Percentiles rank a stretch among this genome's conserved stretches.
Conservation (phyloP, 371 early-diverging fungal genomes). For the Parasitella parasitica region DNA sequence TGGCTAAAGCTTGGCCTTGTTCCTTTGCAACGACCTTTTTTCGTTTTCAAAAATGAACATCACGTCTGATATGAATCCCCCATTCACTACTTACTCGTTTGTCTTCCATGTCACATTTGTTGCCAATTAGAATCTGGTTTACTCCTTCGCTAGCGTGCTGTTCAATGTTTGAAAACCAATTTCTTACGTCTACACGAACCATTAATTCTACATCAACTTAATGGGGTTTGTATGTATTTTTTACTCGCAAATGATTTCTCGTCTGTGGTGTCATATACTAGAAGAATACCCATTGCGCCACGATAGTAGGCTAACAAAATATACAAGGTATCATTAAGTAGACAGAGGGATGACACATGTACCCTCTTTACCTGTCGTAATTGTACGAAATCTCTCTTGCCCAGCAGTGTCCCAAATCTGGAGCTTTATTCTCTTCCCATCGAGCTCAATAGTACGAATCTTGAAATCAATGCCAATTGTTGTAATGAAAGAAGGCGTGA, state of each 20-base stretch:
- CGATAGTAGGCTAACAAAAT: slow-evolving; percentile 90
- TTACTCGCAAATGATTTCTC: slow-evolving; percentile 94
- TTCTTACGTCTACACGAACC: slow-evolving; percentile 64
- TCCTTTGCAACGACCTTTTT: slow-evolving; percentile 62
- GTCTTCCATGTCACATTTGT: slow-evolving; percentile 97
- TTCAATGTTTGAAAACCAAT: slow-evolving; percentile 98
- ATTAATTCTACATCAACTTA: neutral
- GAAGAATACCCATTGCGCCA: slow-evolving; percentile 98
- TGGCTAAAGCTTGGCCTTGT: slow-evolving; percentile 85
- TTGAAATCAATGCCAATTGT: slow-evolving; percentile 99
- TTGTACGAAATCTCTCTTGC: slow-evolving; percentile 99
- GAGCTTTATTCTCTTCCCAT: slow-evolving; percentile 98
- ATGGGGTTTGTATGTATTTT: neutral
- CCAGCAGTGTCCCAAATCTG: slow-evolving; percentile 99
- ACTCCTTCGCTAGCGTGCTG: slow-evolving; percentile 62
- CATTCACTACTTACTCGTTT: slow-evolving; percentile 78
- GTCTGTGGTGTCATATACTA: slow-evolving; percentile 99
- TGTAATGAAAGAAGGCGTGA: slow-evolving; percentile 96
- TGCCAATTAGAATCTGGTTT: slow-evolving; percentile 97
- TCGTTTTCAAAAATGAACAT: no score
- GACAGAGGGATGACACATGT: neutral
- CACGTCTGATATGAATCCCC: no score
- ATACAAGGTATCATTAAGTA: neutral
- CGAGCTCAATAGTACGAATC: slow-evolving; percentile 92
- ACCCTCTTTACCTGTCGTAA: slow-evolving; percentile 78